These are phyloP conservation scores for Pythium diclinum DNA, from an alignment of 352 stramenopile species.

Conservation along the genomic window DNA sequence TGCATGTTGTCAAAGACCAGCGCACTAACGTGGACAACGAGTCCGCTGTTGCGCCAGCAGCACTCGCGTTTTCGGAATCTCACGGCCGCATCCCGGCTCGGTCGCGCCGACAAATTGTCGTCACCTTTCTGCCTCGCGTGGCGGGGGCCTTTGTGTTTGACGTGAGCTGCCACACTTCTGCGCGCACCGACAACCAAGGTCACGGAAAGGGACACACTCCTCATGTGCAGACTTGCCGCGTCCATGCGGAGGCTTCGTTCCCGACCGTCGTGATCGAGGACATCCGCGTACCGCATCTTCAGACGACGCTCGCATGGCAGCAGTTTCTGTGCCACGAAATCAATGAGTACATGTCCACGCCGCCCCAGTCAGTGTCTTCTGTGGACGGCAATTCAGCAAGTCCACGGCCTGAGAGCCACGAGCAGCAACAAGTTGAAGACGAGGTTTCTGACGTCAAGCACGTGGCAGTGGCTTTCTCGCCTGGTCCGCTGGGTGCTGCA, in stretches of 20 bases:
- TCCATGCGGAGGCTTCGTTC: constrained; percentile 80
- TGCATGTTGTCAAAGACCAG: constrained; percentile 25
- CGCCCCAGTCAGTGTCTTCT: constrained; percentile 37
- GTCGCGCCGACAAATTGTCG: constrained; percentile 71
- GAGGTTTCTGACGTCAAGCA: constrained; percentile 30
- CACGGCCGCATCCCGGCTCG: constrained; percentile 65
- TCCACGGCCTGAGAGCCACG: neutral
- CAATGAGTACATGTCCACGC: constrained; percentile 62
- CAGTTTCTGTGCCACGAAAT: constrained; percentile 76
- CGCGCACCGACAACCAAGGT: neutral
- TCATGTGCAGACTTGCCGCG: constrained; percentile 40
- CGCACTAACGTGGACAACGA: neutral
- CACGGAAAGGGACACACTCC: constrained; percentile 26
- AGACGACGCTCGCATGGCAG: constrained; percentile 56
- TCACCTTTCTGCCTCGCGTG: constrained; percentile 67
- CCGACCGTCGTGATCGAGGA: constrained; percentile 85
- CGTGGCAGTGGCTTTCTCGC: constrained; percentile 80
- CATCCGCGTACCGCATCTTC: constrained; percentile 54
- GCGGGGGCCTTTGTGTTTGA: constrained; percentile 71
- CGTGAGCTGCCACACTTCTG: constrained; percentile 52
- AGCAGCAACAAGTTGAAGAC: constrained; percentile 14
- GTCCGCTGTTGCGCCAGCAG: neutral
- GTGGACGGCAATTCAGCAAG: neutral
- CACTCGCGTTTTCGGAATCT: constrained; percentile 56
- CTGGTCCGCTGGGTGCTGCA: constrained; percentile 48